Conservation (phyloP, 345 rosid species). For the sweet orange (Citrus sinensis) region DVS_A1.0 CM039163.1:25624501-25625000, state of each 20-base stretch:
- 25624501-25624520: conserved; percentile 82
- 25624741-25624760: conserved; percentile 66
- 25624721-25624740: conserved; percentile 47
- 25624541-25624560: conserved; percentile 65
- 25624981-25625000: conserved; percentile 31
- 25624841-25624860: conserved; percentile 62
- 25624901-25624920: conserved; percentile 25
- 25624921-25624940: conserved; percentile 23
- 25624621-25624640: conserved; percentile 74
- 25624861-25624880: conserved; percentile 68
- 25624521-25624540: conserved; percentile 73
- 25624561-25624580: conserved; percentile 50
- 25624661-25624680: conserved; percentile 77
- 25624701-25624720: conserved; percentile 76
- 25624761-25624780: conserved; percentile 63
- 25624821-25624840: conserved; percentile 69
- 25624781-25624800: conserved; percentile 73
- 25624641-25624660: conserved; percentile 56
- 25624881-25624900: conserved; percentile 66
- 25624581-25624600: conserved; percentile 54
- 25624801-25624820: conserved; percentile 83
- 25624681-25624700: conserved; percentile 74
- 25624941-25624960: conserved; percentile 54
- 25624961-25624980: conserved; percentile 41
- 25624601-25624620: conserved; percentile 78